These are phyloP conservation scores for Cutaneotrichosporon curvatum DNA, from an alignment of 1,284 basidiomycete species.

Conservation along the genomic window DNA sequence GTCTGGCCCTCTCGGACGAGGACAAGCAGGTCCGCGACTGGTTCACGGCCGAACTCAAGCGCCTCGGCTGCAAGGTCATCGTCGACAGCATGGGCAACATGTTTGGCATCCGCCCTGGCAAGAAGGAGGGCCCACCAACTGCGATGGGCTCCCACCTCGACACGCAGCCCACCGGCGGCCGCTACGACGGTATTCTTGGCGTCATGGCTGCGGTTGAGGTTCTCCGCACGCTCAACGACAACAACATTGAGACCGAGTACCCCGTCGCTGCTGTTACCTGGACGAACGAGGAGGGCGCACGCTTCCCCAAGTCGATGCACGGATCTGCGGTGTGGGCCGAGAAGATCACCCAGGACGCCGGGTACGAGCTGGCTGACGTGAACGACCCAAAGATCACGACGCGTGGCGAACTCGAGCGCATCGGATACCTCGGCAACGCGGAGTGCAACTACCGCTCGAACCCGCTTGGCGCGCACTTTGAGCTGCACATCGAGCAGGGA, in stretches of 20 bases:
- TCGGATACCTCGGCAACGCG: conserved; percentile 20
- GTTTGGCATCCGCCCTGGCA: conserved; percentile 28
- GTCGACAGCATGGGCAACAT: conserved; percentile 39
- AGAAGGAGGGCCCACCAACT: conserved; percentile 18
- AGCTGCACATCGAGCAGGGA: conserved; percentile 36
- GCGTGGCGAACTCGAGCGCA: conserved; percentile 17
- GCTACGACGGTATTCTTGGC: conserved; percentile 35
- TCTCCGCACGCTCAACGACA: conserved; percentile 13
- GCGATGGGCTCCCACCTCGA: conserved; percentile 34
- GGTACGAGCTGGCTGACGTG: conserved; percentile 15
- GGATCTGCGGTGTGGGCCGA: conserved; percentile 33
- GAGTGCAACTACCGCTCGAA: conserved; percentile 11
- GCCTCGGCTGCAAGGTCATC: conserved; percentile 31
- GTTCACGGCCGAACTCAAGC: conserved; percentile 27
- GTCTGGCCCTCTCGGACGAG: conserved; percentile 31
- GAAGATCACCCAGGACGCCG: conserved; percentile 8
- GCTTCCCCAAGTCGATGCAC: conserved; percentile 29
- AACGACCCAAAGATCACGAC: conserved; percentile 7
- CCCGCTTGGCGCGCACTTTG: conserved; percentile 31
- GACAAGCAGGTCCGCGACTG: conserved; percentile 34
- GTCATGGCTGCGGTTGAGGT: conserved; percentile 26
- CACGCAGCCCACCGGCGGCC: conserved; percentile 31
- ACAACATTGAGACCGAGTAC: conserved; percentile 14
- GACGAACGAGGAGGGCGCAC: conserved; percentile 32
- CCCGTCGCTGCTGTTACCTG: conserved; percentile 22